These are phyloP conservation scores for Golovinomyces cichoracearum DNA, from an alignment of 2,329 filamentous ascomycete species.

Conservation along the genomic window DNA sequence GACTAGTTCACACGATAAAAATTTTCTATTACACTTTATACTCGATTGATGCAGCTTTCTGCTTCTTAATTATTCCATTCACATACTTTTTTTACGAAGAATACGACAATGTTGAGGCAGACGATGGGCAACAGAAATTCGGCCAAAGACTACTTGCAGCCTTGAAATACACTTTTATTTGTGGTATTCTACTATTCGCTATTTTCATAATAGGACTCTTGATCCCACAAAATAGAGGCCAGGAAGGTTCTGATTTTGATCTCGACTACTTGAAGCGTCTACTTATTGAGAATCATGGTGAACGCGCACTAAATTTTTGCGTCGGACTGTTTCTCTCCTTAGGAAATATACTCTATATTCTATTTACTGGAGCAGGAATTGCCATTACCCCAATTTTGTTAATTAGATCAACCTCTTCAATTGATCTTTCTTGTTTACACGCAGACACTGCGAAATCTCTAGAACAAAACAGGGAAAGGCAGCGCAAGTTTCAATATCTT, in stretches of 20 bases:
- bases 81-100: constrained; percentile 98
- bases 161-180: constrained; percentile 70
- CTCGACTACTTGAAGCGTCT: constrained; percentile 79
- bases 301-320: constrained; percentile 74
- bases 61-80: constrained; percentile 73
- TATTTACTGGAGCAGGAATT: constrained; percentile 74
- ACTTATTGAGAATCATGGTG: constrained; percentile 63
- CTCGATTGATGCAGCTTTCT: constrained; percentile 71
- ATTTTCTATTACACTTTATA: constrained; percentile 85
- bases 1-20: constrained; percentile 56
- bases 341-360: constrained; percentile 58
- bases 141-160: constrained; percentile 54
- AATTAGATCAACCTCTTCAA: constrained; percentile 71
- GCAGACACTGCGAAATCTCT: constrained; percentile 57
- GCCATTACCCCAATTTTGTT: constrained; percentile 71
- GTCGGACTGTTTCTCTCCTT: constrained; percentile 70
- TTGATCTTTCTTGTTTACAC: constrained; percentile 56
- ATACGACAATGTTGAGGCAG: constrained; percentile 71
- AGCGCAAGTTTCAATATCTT: constrained; percentile 70
- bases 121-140: constrained; percentile 49
- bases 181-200: constrained; percentile 52
- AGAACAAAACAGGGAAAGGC: constrained; percentile 68
- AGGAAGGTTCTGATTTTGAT: constrained; percentile 41
- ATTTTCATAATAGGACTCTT: constrained; percentile 89
- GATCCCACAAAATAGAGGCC: constrained; percentile 49